Base-by-base conservation (phyloP, 1,284 basidiomycete species). In the Sporisorium iseilematis-ciliati region DNA sequence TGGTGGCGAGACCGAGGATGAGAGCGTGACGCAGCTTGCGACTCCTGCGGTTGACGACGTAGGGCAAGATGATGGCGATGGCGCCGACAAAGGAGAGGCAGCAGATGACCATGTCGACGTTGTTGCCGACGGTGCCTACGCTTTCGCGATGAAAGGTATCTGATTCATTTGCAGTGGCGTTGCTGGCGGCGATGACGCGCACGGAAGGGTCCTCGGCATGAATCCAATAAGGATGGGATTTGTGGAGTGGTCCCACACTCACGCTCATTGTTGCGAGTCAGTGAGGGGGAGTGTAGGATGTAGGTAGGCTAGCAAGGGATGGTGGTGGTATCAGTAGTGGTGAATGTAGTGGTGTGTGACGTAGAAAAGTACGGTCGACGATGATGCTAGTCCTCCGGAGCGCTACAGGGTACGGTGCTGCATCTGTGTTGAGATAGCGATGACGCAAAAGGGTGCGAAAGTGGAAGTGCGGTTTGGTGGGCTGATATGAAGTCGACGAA, bases 1-100 rank as follows among this genome's bases (percentile, higher is more conserved):
- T 70, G 46, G 80, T 82, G 26, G 80, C 80, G 12, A 82, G 72
- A 21, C 80, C 80, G 21, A 82, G 49, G 46, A 82, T 82, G 23
- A 82, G 73, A 0, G 78, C 66, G 52, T 82, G 80, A 3, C 80
- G 61, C 7, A 82, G 65, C 65, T 82, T 82, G 50, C 80, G 69
- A 43, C 62, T 66, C 8, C 50, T 57, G 16, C 70, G 57, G 49
- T 73, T 75, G 41, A 78, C 8, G 21, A 71, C 11, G 65, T 79
- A 82, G 41, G 80, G 79, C 12, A 79, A 21, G 50, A 82, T 82
- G 75, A 82, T 82, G 68, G 64, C 59, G 35, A 82, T 38, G 49
- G 59, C 18, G 25, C 80, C 80, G 45, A 76, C 12, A 20, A 81
- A 56, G 26, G 80, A 82, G 25, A 71, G 35, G 35, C 74, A 58